Percentiles rank a stretch among this genome's conserved stretches.
phyloP scores from a whole-genome alignment of 257 asterid species.

The Marsdenia floribunda region DNA sequence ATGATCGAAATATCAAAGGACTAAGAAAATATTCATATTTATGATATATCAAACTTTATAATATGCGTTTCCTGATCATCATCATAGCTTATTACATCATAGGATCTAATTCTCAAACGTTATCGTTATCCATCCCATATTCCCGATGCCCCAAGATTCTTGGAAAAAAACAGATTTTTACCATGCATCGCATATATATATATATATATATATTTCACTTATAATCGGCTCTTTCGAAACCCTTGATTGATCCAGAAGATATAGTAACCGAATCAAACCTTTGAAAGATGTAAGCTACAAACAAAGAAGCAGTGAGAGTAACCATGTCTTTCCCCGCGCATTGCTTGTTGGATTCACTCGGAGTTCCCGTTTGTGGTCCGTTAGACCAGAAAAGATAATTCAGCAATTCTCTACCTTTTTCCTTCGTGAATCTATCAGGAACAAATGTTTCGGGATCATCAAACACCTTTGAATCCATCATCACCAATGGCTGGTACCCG shows the following conservation, averaged over 20 bases:
- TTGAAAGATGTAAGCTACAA: slow-evolving; percentile 67
- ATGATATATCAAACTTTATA: no score
- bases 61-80: no score
- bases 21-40: no score
- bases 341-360: slow-evolving; percentile 67
- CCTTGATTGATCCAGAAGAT: slow-evolving; percentile 42
- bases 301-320: slow-evolving; percentile 59
- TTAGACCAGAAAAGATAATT: slow-evolving; percentile 82
- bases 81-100: no score
- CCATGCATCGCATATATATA: not conserved
- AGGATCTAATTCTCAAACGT: no score
- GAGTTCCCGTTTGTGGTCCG: slow-evolving; percentile 77
- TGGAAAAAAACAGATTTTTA: not conserved
- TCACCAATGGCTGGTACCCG: slow-evolving; percentile 67
- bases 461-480: slow-evolving; percentile 68
- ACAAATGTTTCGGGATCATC: slow-evolving; percentile 64
- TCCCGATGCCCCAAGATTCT: no score
- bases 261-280: slow-evolving; percentile 67
- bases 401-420: slow-evolving; percentile 47
- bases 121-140: no score
- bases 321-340: slow-evolving; percentile 62
- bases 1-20: no score
- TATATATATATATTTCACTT: not conserved
- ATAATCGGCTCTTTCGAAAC: slow-evolving; percentile 45
- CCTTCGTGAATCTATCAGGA: slow-evolving; percentile 50